Conservation (phyloP, 73 alveolate genomes). For the Paramecium tetraurelia region DNA sequence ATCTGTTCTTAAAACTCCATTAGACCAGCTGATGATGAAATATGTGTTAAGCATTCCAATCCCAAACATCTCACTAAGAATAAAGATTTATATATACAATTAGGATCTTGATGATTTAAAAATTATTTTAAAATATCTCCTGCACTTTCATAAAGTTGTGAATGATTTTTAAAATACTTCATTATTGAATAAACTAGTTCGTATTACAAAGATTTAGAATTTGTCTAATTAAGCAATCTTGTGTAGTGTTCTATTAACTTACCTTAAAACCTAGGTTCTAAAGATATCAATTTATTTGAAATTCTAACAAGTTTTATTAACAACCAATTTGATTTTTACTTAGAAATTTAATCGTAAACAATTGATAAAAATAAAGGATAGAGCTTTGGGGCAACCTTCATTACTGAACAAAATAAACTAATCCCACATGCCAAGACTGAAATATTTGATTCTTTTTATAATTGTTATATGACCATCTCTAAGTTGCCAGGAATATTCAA, state of each 20-base stretch:
- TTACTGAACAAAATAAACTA: neutral
- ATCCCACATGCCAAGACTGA: conserved; percentile 24
- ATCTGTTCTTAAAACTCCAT: neutral
- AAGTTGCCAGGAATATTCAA: neutral
- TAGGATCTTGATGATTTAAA: conserved; percentile 28
- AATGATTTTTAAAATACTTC: neutral
- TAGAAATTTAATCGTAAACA: neutral
- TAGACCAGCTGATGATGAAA: neutral
- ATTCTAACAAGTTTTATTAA: conserved; percentile 1
- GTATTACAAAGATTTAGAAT: conserved; percentile 4
- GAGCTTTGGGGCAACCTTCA: neutral
- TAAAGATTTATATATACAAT: neutral
- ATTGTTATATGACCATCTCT: neutral
- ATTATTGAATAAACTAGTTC: neutral
- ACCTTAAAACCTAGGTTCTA: conserved; percentile 28
- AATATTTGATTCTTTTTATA: neutral
- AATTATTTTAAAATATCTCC: neutral
- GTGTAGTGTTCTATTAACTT: conserved; percentile 16
- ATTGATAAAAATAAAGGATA: neutral
- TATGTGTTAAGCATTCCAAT: neutral
- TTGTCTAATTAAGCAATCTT: neutral
- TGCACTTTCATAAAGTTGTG: neutral
- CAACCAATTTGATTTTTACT: conserved; percentile 36
- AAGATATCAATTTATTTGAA: neutral
- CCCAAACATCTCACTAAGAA: conserved; percentile 25